Evolutionary conservation across 1,139 yeast genomes (phyloP).

Genomic region (Hansenula sp.): DNA sequence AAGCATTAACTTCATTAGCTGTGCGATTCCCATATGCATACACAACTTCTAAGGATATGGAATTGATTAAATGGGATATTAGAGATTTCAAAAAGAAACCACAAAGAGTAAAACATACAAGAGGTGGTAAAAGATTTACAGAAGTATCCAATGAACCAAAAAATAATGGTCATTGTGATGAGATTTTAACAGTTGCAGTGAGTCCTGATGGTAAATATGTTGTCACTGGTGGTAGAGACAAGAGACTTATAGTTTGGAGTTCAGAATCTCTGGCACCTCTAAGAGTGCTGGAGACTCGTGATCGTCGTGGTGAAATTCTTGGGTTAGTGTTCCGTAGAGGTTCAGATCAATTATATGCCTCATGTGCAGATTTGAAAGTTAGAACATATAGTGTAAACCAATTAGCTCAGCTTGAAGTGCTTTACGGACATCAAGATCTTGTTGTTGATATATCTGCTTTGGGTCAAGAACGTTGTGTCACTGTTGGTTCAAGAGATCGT

Average conservation of each 20-base stretch:
- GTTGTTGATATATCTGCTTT: slow-evolving; percentile 79
- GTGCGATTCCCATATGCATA: slow-evolving; percentile 43
- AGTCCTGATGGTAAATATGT: slow-evolving; percentile 84
- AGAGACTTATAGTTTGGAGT: slow-evolving; percentile 80
- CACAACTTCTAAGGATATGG: slow-evolving; percentile 80
- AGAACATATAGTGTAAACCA: slow-evolving; percentile 85
- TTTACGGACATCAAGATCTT: slow-evolving; percentile 93
- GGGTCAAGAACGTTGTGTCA: slow-evolving; percentile 84
- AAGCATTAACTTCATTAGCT: slow-evolving; percentile 43
- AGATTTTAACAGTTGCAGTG: slow-evolving; percentile 74
- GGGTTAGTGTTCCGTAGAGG: slow-evolving; percentile 74
- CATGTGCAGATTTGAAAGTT: slow-evolving; percentile 88
- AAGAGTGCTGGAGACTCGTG: slow-evolving; percentile 70
- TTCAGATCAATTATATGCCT: slow-evolving; percentile 83
- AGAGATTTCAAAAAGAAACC: slow-evolving; percentile 48
- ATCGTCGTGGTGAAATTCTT: slow-evolving; percentile 65
- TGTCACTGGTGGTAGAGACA: slow-evolving; percentile 88
- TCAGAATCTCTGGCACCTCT: slow-evolving; percentile 70
- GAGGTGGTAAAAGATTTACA: slow-evolving; percentile 53
- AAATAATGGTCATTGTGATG: slow-evolving; percentile 66
- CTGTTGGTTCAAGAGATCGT: slow-evolving; percentile 92
- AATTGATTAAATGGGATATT: slow-evolving; percentile 75
- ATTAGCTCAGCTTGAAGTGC: slow-evolving; percentile 80
- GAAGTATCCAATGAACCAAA: slow-evolving; percentile 48
- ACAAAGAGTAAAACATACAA: slow-evolving; percentile 54